Base-by-base conservation (phyloP, 164 flowering plant genomes). In the Buxus sempervirens region DNA sequence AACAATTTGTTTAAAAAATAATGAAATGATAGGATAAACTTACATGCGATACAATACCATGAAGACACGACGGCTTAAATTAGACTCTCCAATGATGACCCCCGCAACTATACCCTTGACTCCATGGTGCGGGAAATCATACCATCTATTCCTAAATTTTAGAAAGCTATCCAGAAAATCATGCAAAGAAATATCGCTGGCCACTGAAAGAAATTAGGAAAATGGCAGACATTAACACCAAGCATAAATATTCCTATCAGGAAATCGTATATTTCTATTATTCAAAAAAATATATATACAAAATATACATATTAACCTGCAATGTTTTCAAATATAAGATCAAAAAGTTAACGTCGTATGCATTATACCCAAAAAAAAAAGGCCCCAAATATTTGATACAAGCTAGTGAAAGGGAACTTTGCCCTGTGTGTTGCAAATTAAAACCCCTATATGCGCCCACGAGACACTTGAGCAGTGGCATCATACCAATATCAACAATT, bases 91-190 rank as follows among this genome's bases (percentile, higher is more conserved):
- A 75, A 96, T 91, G 79, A 96, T 86, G 23, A 93, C 82, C 20
- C 99, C 99, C 32, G 99, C 97, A 68, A 92, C 94, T 4, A 73
- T 79, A 63, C 86, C 91, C 74, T 82, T 90, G 67, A 80, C 82
- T 68, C 96, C 93, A 72, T 80, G 97, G 71, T 84, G 85, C 25
- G 97, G 95, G 67, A 93, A 91, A 82, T 96, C 99, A 76, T 91
- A 96, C 99, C 99, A 96, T 75, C 99, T 85, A 74, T 82, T 93
- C 74, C 97, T 84, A 68, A 85, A 93, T 62, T 90, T 84, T 61
- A 96, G 78, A 79, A 87, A 96, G 82, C 97, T 91, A 79, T 96
- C 95, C 77, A 96, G 75, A 75, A 93, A 93, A 42, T 75, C 86
- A 70, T 87, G 88, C 83, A 96, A 79, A 2, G 98, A 89, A 20